phyloP scores from a whole-genome alignment of 106 monocot genomes.

The Narthecium ossifragum region DNA sequence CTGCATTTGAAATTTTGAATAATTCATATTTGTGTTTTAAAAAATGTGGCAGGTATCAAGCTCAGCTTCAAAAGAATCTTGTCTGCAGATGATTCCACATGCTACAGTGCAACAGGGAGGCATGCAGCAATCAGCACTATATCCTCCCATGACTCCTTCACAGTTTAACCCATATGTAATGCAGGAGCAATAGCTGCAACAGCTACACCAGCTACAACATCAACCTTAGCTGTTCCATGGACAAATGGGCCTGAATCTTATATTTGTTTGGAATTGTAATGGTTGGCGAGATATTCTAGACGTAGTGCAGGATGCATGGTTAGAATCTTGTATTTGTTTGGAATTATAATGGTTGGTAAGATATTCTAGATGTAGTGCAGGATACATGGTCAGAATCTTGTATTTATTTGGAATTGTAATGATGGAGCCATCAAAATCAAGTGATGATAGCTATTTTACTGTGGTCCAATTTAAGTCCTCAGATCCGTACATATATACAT shows the following conservation, averaged over 20 bases:
- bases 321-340: too few relatives aligned
- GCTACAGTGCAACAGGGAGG: conserved; percentile 39
- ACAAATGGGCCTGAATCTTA: conserved; percentile 52
- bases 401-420: too few relatives aligned
- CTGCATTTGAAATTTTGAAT: too few relatives aligned
- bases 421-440: too few relatives aligned
- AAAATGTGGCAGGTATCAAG: conserved; percentile 66
- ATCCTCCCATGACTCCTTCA: conserved; percentile 36
- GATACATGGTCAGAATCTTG: too few relatives aligned
- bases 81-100: conserved; percentile 47
- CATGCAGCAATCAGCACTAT: conserved; percentile 45
- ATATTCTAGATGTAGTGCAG: too few relatives aligned
- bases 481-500: background rate
- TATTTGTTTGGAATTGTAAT: too few relatives aligned
- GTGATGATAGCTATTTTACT: too few relatives aligned
- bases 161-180: conserved; percentile 34
- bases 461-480: background rate
- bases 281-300: too few relatives aligned
- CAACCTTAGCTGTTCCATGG: conserved; percentile 29
- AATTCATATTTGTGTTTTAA: too few relatives aligned
- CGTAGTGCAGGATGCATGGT: too few relatives aligned
- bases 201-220: conserved; percentile 35
- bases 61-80: conserved; percentile 87
- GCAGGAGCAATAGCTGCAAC: conserved; percentile 4
- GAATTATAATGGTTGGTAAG: too few relatives aligned